Evolutionary conservation across 2,329 filamentous ascomycete genomes (phyloP).

Genomic region (Aaosphaeria arxii): DNA sequence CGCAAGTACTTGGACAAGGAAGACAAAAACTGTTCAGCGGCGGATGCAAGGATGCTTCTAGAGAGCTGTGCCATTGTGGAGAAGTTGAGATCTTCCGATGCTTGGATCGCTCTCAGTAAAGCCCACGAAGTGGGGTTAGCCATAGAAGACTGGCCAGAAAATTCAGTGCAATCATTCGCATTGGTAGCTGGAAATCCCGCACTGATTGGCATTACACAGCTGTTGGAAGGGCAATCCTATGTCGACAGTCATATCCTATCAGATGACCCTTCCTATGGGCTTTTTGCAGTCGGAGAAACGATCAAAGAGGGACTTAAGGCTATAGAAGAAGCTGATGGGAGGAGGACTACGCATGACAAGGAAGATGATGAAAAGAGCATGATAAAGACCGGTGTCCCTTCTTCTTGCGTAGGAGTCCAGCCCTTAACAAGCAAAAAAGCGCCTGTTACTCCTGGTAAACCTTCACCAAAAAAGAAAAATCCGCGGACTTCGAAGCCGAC

Average conservation of each 20-base stretch:
- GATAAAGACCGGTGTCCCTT: constrained; percentile 34
- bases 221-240: constrained; percentile 55
- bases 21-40: constrained; percentile 54
- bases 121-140: constrained; percentile 78
- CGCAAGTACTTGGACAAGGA: constrained; percentile 64
- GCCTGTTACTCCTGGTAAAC: constrained; percentile 15
- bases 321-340: constrained; percentile 18
- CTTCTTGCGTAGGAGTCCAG: constrained; percentile 37
- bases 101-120: constrained; percentile 65
- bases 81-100: constrained; percentile 55
- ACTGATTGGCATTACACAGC: constrained; percentile 57
- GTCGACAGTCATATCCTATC: constrained; percentile 41
- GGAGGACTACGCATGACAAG: background rate
- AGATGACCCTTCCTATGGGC: constrained; percentile 20
- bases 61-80: constrained; percentile 66
- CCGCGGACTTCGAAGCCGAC: background rate
- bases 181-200: constrained; percentile 52
- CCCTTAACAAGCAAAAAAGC: constrained; percentile 29
- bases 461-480: constrained; percentile 15
- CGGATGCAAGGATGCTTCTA: constrained; percentile 60
- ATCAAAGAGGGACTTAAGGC: constrained; percentile 22
- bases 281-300: constrained; percentile 24
- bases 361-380: constrained; percentile 3
- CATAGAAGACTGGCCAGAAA: constrained; percentile 63
- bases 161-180: constrained; percentile 63